Base-by-base conservation (phyloP, 2,329 filamentous ascomycete genomes). In the Periconia macrospinosa region DNA sequence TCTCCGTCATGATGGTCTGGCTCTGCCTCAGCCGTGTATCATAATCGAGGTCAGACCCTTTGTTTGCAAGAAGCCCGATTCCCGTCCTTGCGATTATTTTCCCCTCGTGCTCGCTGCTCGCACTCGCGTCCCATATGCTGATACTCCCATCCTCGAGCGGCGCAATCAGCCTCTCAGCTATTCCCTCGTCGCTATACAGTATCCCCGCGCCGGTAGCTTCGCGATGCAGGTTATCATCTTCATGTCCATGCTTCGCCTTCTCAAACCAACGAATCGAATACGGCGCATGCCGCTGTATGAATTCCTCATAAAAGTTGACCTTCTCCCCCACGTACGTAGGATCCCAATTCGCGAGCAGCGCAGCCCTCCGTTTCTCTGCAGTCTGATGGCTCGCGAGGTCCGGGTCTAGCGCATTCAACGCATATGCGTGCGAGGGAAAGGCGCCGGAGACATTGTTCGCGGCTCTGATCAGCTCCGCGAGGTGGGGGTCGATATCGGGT, bases 291-390 rank as follows among this genome's bases (percentile, higher is more conserved):
- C 92, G 83, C 49, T 92, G 90, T 57, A 95, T 88, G 67, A 92
- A 96, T 72, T 97, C 92, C 51, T 89, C 83, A 71, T 96, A 96
- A 88, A 91, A 97, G 46, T 89, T 86, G 18, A 92, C 80, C 41
- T 79, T 79, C 74, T 97, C 92, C 5, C 75, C 77, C 0, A 86
- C 83, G 58, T 88, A 91, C 0, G 84, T 85, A 0, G 90, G 90
- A 62, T 96, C 91, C 92, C 92, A 96, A 61, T 91, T 91, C 5
- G 87, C 86, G 66, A 89, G 78, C 53, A 90, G 82, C 47, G 86
- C 82, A 19, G 77, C 74, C 51, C 77, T 76, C 61, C 82, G 77
- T 56, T 60, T 68, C 13, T 61, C 57, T 14, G 51, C 65, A 57
- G 75, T 66, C 65, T 65, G 53, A 17, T 67, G 62, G 37, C 48